phyloP scores from a whole-genome alignment of 2,329 filamentous ascomycete genomes.

The Fusarium agapanthi region DNA sequence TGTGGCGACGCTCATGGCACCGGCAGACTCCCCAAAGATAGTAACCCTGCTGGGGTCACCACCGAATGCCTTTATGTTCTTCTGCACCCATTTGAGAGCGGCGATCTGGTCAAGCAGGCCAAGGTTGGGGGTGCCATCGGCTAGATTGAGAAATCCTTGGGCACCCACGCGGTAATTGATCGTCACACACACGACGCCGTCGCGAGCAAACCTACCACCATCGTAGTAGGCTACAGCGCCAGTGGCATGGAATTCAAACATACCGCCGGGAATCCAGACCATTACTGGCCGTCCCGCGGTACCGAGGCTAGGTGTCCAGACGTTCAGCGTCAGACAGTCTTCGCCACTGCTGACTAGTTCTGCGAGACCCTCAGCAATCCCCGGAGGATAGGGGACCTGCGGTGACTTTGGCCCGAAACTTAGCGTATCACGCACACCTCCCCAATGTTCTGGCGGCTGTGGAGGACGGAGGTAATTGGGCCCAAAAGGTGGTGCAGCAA shows the following conservation, averaged over 20 bases:
- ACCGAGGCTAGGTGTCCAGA: neutral
- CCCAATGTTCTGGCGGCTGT: neutral
- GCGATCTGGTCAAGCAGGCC: neutral
- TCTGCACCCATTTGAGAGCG: neutral
- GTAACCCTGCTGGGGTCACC: neutral
- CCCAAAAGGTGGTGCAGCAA: neutral
- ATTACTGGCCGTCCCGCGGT: neutral
- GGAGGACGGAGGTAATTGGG: neutral
- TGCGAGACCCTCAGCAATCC: neutral
- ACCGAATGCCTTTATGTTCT: neutral
- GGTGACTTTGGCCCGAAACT: neutral
- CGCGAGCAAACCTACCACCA: neutral
- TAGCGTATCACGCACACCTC: fast-evolving
- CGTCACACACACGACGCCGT: neutral
- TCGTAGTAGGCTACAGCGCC: neutral
- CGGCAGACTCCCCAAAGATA: neutral
- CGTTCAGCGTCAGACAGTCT: neutral
- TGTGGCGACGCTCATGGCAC: neutral
- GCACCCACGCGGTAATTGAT: neutral
- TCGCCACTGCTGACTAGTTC: neutral
- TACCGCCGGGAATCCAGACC: neutral
- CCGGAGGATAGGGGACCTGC: neutral
- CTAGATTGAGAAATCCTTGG: neutral
- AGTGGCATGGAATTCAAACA: neutral
- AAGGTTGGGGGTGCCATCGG: neutral